Percentiles rank a stretch among this genome's conserved stretches.
Evolutionary conservation across 495 filamentous ascomycete species (phyloP).

Genomic region (Darksidea phi): DNA sequence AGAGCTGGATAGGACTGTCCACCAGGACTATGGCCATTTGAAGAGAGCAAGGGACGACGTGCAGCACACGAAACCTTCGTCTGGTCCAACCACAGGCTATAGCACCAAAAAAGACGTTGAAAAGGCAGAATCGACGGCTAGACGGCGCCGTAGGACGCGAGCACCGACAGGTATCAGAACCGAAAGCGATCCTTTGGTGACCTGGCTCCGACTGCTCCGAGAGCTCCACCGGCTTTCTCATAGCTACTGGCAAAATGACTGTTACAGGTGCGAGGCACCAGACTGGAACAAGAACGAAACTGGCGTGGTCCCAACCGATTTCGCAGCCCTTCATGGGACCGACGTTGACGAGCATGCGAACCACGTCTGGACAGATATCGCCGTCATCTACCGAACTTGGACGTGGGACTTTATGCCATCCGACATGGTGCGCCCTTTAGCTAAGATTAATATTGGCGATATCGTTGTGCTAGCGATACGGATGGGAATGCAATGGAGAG

Average conservation of each 20-base stretch:
- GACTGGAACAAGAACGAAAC: not conserved
- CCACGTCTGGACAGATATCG: not conserved
- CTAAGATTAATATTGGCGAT: not conserved
- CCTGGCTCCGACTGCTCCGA: not conserved
- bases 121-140: no score
- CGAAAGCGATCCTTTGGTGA: not conserved
- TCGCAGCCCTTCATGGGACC: not conserved
- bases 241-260: not conserved
- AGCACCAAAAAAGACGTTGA: no score
- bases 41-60: not conserved
- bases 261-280: not conserved
- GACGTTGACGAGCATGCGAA: not conserved
- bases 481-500: not conserved
- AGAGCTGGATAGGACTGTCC: not conserved
- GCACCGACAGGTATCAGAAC: not conserved
- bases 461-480: not conserved
- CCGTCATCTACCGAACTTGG: slow-evolving; percentile 2
- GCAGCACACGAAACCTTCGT: no score
- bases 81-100: no score
- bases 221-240: not conserved
- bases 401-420: slow-evolving; percentile 1
- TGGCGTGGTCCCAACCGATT: not conserved
- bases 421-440: not conserved
- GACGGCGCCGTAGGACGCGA: no score
- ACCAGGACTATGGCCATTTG: not conserved